These are phyloP conservation scores for Mycena latifolia DNA, from an alignment of 768 basidiomycete genomes.

Conservation along the genomic window DNA sequence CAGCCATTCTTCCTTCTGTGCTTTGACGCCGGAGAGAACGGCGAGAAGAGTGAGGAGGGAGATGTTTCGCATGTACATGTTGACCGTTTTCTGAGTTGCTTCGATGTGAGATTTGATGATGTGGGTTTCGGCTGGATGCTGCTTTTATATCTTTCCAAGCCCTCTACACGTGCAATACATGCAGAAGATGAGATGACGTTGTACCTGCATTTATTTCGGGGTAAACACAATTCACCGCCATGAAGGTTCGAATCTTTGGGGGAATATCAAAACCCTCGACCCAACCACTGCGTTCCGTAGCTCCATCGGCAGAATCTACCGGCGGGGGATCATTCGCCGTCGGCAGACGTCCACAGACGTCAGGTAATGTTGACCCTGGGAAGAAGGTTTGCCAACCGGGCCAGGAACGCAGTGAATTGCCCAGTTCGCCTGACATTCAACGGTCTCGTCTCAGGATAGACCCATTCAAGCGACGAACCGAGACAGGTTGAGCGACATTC, in stretches of 20 bases:
- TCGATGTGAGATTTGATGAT: conserved; percentile 6
- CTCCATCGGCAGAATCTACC: no score
- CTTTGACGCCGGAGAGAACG: conserved; percentile 9
- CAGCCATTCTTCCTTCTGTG: conserved; percentile 8
- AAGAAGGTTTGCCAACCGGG: no score
- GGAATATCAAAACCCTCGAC: background rate
- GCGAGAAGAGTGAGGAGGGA: conserved; percentile 11
- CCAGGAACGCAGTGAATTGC: no score
- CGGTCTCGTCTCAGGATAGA: conserved; percentile 12
- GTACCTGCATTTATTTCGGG: no score
- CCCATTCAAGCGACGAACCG: conserved; percentile 1
- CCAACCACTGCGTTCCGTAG: no score
- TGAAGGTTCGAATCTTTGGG: no score
- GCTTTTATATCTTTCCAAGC: conserved; percentile 12
- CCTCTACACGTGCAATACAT: background rate
- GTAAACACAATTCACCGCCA: no score
- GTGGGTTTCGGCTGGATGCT: conserved; percentile 10
- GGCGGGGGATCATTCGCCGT: no score
- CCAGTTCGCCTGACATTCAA: conserved; percentile 1
- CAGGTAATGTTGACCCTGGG: no score
- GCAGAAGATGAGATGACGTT: no score
- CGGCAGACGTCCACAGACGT: no score
- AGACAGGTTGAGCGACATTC: conserved; percentile 2
- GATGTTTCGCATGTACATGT: conserved; percentile 15
- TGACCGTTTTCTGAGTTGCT: conserved; percentile 1